Conservation (phyloP, 371 early-diverging fungal genomes). For the Conidiobolus incongruus region DNA sequence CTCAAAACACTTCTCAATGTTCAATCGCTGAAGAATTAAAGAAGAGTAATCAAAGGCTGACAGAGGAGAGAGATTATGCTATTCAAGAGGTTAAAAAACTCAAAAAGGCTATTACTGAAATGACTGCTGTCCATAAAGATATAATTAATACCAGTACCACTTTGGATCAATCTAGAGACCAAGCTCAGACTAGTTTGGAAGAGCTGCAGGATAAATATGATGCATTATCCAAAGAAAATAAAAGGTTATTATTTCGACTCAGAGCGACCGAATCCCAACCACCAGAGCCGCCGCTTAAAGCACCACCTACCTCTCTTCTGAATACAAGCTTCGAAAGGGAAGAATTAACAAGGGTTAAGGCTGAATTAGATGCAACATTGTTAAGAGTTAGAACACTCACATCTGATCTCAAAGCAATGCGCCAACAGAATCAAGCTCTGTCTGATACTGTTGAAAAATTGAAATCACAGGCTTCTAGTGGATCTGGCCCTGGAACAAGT, state of each 20-base stretch:
- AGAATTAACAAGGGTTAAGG: background rate
- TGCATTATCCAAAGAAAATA: background rate
- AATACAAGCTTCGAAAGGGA: too few relatives aligned
- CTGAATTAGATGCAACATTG: background rate
- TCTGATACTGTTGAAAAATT: background rate
- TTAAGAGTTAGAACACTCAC: background rate
- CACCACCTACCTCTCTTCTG: too few relatives aligned
- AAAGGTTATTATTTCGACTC: too few relatives aligned
- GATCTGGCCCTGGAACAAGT: background rate
- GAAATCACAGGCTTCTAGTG: background rate
- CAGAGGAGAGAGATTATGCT: background rate
- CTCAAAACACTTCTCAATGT: too few relatives aligned
- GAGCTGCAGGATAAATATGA: slow-evolving; percentile 2
- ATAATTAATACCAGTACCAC: background rate
- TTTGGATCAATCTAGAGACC: slow-evolving; percentile 1
- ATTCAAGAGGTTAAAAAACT: background rate
- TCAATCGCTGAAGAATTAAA: too few relatives aligned
- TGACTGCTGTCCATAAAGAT: background rate
- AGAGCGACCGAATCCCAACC: too few relatives aligned
- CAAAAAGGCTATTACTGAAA: background rate
- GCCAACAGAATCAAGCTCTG: background rate
- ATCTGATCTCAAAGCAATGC: background rate
- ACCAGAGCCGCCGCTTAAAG: too few relatives aligned
- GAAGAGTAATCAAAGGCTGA: background rate
- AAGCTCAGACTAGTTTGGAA: slow-evolving; percentile 1